phyloP scores from a whole-genome alignment of 1,139 yeast genomes.

The Suhomyces panamericanus region DNA sequence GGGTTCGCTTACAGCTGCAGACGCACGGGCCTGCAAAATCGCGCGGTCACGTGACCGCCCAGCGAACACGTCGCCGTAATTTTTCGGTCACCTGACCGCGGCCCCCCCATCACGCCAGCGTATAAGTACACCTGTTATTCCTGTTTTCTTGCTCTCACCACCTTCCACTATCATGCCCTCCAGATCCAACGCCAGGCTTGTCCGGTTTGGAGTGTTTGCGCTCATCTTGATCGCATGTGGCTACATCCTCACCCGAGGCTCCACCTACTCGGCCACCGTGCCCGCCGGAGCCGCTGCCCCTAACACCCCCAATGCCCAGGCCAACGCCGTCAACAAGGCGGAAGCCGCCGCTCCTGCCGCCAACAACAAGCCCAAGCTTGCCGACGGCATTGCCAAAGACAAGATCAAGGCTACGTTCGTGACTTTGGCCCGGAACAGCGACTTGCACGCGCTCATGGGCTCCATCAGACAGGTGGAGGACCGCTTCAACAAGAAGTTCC shows the following conservation, averaged over 20 bases:
- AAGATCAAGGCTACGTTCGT: conserved; percentile 48
- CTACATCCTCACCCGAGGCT: conserved; percentile 60
- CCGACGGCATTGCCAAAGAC: conserved; percentile 14
- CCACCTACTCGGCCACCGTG: conserved; percentile 40
- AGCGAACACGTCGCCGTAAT: conserved; percentile 1
- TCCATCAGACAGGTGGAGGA: conserved; percentile 50
- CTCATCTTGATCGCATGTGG: conserved; percentile 57
- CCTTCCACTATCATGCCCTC: conserved; percentile 29
- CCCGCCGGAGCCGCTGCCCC: conserved; percentile 10
- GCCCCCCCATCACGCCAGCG: conserved; percentile 4
- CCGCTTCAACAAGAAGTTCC: conserved; percentile 42
- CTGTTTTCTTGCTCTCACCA: conserved; percentile 2
- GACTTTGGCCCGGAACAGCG: conserved; percentile 45
- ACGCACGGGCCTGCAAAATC: not conserved
- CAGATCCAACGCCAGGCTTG: conserved; percentile 62
- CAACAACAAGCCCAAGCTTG: not conserved
- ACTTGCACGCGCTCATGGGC: conserved; percentile 35
- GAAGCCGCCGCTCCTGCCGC: conserved; percentile 7
- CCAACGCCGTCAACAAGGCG: conserved; percentile 7
- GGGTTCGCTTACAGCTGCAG: not conserved
- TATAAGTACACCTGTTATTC: conserved; percentile 8
- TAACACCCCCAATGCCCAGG: conserved; percentile 10
- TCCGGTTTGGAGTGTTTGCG: conserved; percentile 63
- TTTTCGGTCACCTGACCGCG: conserved; percentile 2
- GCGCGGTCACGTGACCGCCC: conserved; percentile 1